phyloP scores from a whole-genome alignment of 2,329 filamentous ascomycete species.

The Huntiella moniliformis region DNA sequence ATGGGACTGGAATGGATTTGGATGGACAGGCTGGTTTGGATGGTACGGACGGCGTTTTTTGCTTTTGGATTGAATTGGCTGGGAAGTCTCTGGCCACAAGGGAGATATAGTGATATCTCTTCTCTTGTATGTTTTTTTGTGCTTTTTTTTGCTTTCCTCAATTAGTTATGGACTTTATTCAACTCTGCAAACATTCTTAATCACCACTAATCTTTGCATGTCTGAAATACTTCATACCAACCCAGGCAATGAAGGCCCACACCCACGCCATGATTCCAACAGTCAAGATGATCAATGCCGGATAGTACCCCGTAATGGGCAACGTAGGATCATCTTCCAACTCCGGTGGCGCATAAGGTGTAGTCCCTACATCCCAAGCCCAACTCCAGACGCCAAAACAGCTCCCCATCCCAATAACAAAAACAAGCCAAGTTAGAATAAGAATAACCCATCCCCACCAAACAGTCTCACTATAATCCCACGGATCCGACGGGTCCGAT shows the following conservation, averaged over 20 bases:
- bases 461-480: constrained; percentile 88
- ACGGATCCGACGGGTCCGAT: constrained; percentile 38
- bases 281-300: constrained; percentile 68
- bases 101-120: background rate
- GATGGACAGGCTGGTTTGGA: too few relatives aligned
- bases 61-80: background rate
- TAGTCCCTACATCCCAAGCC: constrained; percentile 97
- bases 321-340: constrained; percentile 86
- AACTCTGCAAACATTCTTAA: constrained; percentile 7
- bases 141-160: constrained; percentile 1
- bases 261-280: constrained; percentile 97
- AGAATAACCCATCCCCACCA: constrained; percentile 97
- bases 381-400: constrained; percentile 92
- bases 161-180: background rate
- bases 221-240: constrained; percentile 98
- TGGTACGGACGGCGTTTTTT: background rate
- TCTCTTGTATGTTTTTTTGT: background rate
- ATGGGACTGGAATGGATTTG: too few relatives aligned
- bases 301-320: constrained; percentile 94
- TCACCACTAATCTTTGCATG: constrained; percentile 74
- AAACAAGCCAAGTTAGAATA: constrained; percentile 81
- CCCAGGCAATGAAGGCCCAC: constrained; percentile 93
- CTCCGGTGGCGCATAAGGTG: constrained; percentile 85
- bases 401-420: constrained; percentile 90
- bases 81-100: background rate